Conservation (phyloP, 2,329 filamentous ascomycete genomes). For the Myriangium duriaei region DNA sequence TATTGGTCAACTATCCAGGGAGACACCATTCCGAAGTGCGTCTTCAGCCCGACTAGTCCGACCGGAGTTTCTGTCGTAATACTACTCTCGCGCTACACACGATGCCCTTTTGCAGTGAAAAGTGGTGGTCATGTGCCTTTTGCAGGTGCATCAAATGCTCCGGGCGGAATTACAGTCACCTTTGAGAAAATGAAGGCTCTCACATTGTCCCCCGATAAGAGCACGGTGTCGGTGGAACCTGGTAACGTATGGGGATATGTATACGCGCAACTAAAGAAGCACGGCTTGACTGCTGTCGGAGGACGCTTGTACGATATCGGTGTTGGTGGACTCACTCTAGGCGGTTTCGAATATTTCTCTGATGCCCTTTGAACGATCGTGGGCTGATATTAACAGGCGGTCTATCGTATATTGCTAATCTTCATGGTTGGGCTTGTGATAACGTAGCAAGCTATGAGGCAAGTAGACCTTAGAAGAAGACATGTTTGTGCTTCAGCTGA, state of each 20-base stretch:
- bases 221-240: constrained; percentile 12
- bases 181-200: constrained; percentile 13
- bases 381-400: background rate
- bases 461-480: no score
- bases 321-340: constrained; percentile 45
- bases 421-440: background rate
- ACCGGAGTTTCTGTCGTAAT: background rate
- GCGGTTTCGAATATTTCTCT: constrained; percentile 29
- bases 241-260: constrained; percentile 12
- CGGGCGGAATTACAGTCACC: constrained; percentile 17
- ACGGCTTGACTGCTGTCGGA: constrained; percentile 46
- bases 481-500: no score
- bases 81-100: background rate
- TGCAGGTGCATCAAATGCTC: constrained; percentile 14
- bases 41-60: background rate
- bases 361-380: background rate
- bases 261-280: constrained; percentile 15
- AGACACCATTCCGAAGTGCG: background rate
- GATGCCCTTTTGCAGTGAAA: constrained; percentile 17
- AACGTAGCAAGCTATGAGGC: background rate
- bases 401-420: background rate
- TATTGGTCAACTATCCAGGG: background rate
- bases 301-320: constrained; percentile 52
- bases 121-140: constrained; percentile 18
- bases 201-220: constrained; percentile 9